Percentiles rank a stretch among this genome's conserved stretches.
Evolutionary conservation across 1,284 basidiomycete genomes (phyloP).

Genomic region (Sanguinoderma infundibulare): DNA sequence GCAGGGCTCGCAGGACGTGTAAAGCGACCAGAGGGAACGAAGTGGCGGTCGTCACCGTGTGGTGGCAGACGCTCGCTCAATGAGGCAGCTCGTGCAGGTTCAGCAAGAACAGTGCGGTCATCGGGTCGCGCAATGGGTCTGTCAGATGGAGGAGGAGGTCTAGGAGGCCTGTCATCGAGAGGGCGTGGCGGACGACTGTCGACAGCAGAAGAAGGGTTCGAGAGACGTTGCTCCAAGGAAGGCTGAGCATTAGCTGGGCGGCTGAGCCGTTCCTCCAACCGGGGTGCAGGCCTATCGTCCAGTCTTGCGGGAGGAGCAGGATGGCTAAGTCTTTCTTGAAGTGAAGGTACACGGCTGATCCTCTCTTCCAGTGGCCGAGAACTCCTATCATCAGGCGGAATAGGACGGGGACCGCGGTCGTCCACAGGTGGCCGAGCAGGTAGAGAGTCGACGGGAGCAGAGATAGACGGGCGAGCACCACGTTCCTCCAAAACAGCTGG

Average conservation of each 20-base stretch:
- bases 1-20: constrained; percentile 22
- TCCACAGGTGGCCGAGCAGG: constrained; percentile 24
- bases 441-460: constrained; percentile 16
- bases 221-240: constrained; percentile 32
- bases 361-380: constrained; percentile 34
- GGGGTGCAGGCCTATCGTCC: constrained; percentile 23
- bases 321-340: constrained; percentile 35
- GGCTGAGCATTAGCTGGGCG: constrained; percentile 21
- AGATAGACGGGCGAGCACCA: constrained; percentile 16
- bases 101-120: constrained; percentile 27
- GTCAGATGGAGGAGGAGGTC: constrained; percentile 24
- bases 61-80: constrained; percentile 13
- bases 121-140: constrained; percentile 22
- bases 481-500: constrained; percentile 23
- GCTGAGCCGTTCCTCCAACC: constrained; percentile 25
- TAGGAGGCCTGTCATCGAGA: constrained; percentile 21
- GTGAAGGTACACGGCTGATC: constrained; percentile 29
- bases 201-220: constrained; percentile 19
- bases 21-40: constrained; percentile 26
- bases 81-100: constrained; percentile 24
- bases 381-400: constrained; percentile 23
- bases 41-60: constrained; percentile 29
- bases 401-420: constrained; percentile 24
- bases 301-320: constrained; percentile 14
- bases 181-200: constrained; percentile 26